phyloP scores from a whole-genome alignment of 352 stramenopile species.

The Lagenidium sp. region DNA sequence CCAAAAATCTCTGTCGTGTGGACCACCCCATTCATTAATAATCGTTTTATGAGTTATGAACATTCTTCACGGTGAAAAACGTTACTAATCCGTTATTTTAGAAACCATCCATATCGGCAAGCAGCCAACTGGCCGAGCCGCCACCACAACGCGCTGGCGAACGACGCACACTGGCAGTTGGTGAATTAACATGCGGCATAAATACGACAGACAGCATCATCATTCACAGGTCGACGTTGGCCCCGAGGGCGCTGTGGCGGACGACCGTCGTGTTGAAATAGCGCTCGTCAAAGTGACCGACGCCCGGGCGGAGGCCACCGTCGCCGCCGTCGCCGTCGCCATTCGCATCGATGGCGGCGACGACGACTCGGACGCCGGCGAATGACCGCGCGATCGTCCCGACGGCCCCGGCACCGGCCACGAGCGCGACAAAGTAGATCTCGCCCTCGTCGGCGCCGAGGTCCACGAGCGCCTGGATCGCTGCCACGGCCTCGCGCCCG shows the following conservation, averaged over 20 bases:
- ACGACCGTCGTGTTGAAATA: slow-evolving; percentile 23
- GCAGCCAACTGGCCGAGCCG: too few species aligned
- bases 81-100: too few species aligned
- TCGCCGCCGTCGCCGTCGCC: slow-evolving; percentile 5
- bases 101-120: too few species aligned
- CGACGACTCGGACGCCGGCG: slow-evolving; percentile 17
- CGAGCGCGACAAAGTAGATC: slow-evolving; percentile 25
- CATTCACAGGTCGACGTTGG: neutral
- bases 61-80: too few species aligned
- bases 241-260: slow-evolving; percentile 1
- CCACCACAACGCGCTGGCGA: too few species aligned
- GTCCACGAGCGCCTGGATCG: slow-evolving; percentile 27
- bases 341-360: slow-evolving; percentile 23
- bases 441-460: slow-evolving; percentile 13
- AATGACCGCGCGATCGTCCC: slow-evolving; percentile 16
- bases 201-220: too few species aligned
- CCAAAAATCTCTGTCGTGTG: too few species aligned
- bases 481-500: slow-evolving; percentile 4
- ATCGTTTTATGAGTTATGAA: too few species aligned
- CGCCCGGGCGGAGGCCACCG: slow-evolving; percentile 17
- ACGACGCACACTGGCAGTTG: too few species aligned
- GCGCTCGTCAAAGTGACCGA: slow-evolving; percentile 29
- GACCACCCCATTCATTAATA: too few species aligned
- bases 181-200: too few species aligned
- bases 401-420: slow-evolving; percentile 17